These are phyloP conservation scores for Stachybotrys elegans DNA, from an alignment of 2,329 filamentous ascomycete species.

Conservation along the genomic window DNA sequence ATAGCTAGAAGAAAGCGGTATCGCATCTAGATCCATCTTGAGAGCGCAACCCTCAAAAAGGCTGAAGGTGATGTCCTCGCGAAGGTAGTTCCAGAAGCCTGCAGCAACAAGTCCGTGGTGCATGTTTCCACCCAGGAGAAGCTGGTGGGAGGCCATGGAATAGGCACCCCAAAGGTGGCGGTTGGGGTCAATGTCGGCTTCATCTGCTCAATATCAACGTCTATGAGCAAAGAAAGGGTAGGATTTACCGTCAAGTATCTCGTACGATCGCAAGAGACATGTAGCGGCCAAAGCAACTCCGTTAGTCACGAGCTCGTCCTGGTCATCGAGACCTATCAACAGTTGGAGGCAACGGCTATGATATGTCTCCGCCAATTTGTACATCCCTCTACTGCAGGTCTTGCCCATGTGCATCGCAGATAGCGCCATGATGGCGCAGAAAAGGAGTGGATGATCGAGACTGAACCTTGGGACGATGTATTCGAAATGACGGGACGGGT, in stretches of 20 bases:
- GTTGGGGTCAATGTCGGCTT: conserved; percentile 36
- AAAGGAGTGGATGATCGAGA: conserved; percentile 33
- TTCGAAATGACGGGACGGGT: conserved; percentile 28
- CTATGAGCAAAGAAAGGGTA: neutral
- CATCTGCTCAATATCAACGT: conserved; percentile 16
- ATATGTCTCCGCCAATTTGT: conserved; percentile 29
- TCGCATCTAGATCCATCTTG: conserved; percentile 31
- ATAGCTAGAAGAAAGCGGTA: conserved; percentile 16
- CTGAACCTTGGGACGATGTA: conserved; percentile 28
- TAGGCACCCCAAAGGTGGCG: conserved; percentile 41
- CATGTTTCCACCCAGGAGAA: conserved; percentile 13
- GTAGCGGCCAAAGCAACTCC: conserved; percentile 39
- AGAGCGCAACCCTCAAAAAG: conserved; percentile 35
- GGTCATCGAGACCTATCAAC: conserved; percentile 30
- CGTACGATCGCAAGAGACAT: conserved; percentile 42
- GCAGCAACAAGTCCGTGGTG: conserved; percentile 27
- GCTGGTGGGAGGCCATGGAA: conserved; percentile 31
- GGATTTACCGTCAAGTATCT: conserved; percentile 37
- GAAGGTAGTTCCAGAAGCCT: conserved; percentile 46
- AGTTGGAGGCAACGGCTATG: conserved; percentile 33
- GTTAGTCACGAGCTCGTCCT: conserved; percentile 22
- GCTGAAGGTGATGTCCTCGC: conserved; percentile 51
- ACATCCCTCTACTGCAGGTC: conserved; percentile 19
- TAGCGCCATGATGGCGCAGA: conserved; percentile 39
- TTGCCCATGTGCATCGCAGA: conserved; percentile 35